phyloP scores from a whole-genome alignment of 352 stramenopile genomes.

The Phytophthora syringae region DNA sequence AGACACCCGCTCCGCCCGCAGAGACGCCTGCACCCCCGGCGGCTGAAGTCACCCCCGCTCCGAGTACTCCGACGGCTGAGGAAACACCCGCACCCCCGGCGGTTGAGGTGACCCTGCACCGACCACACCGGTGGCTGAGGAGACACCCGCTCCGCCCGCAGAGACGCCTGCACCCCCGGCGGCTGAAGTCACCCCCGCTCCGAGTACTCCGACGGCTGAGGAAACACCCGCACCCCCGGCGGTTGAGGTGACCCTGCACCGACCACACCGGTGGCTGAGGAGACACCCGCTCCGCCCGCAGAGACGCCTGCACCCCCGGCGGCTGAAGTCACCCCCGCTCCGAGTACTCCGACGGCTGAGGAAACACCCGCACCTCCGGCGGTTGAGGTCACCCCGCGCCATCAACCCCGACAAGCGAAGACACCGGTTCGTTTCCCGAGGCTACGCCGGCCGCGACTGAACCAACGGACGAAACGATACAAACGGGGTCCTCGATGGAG shows the following conservation, averaged over 20 bases:
- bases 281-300: slow-evolving; percentile 8
- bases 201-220: slow-evolving; percentile 12
- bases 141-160: slow-evolving; percentile 8
- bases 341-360: slow-evolving; percentile 12
- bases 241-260: slow-evolving; percentile 9
- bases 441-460: slow-evolving; percentile 14
- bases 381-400: slow-evolving; percentile 8
- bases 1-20: slow-evolving; percentile 8
- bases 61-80: slow-evolving; percentile 12
- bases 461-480: slow-evolving; percentile 15
- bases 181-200: slow-evolving; percentile 10
- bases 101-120: slow-evolving; percentile 9
- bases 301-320: too few species aligned
- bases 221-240: slow-evolving; percentile 5
- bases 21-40: too few species aligned
- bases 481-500: slow-evolving; percentile 5
- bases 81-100: slow-evolving; percentile 5
- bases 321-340: slow-evolving; percentile 10
- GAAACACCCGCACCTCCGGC: slow-evolving; percentile 5
- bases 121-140: neutral
- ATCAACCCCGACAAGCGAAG: slow-evolving; percentile 8
- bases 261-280: neutral
- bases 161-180: too few species aligned
- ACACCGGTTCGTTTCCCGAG: slow-evolving; percentile 10
- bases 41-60: slow-evolving; percentile 10